phyloP scores from a whole-genome alignment of 768 basidiomycete genomes.

The Cubamyces lactineus region DNA sequence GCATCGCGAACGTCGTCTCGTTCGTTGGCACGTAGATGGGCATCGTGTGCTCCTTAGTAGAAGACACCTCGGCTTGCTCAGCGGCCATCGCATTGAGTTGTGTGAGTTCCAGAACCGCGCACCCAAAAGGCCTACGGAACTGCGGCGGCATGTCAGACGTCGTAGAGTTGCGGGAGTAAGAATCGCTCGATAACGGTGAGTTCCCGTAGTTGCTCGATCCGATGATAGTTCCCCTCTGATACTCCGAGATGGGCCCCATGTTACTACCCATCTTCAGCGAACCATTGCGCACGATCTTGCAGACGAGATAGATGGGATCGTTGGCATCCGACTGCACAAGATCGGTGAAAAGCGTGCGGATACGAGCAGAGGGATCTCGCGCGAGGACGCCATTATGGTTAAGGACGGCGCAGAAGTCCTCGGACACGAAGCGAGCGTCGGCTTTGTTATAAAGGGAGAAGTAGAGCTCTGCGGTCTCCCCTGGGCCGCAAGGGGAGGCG shows the following conservation, averaged over 20 bases:
- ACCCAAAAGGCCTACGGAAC: constrained; percentile 92
- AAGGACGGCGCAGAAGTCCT: constrained; percentile 88
- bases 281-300: constrained; percentile 88
- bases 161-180: constrained; percentile 25
- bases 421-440: constrained; percentile 85
- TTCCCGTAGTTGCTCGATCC: constrained; percentile 6
- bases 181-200: constrained; percentile 7
- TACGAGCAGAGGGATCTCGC: constrained; percentile 73
- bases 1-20: constrained; percentile 86
- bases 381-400: constrained; percentile 90
- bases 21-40: constrained; percentile 84
- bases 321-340: constrained; percentile 85
- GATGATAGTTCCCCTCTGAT: constrained; percentile 42
- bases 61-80: constrained; percentile 65
- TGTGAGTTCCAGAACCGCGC: constrained; percentile 86
- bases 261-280: constrained; percentile 72
- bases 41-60: constrained; percentile 79
- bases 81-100: constrained; percentile 69
- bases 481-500: constrained; percentile 85
- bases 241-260: constrained; percentile 49
- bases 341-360: constrained; percentile 89
- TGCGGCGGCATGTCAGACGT: constrained; percentile 44
- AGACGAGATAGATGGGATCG: constrained; percentile 87
- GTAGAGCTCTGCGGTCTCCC: constrained; percentile 91
- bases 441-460: constrained; percentile 91